Base-by-base conservation (phyloP, 495 filamentous ascomycete genomes). In the Xanthoparmelia taractica region DNA sequence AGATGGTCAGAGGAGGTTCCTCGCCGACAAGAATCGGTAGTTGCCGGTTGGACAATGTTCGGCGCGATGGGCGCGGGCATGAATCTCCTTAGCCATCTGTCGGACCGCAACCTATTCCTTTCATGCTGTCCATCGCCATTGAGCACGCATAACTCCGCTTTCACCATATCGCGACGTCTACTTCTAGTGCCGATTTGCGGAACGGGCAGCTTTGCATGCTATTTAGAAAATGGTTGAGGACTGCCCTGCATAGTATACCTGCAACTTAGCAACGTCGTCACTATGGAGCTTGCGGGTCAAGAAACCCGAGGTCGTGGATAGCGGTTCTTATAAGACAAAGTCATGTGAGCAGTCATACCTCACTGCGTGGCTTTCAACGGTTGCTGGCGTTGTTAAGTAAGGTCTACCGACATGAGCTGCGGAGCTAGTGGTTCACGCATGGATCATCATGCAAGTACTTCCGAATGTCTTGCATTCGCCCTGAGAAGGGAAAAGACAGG, bases 131-230 rank as follows among this genome's bases (percentile, higher is more conserved):
- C 29, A n/a, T 34, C 50, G 29, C 50, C 50, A 54, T 54, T 17
- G 15, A 54, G 50, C 15, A 20, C 17, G 29, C 27, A 54, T 12
- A 3, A 20, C 5, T 54, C 27, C 29, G 50, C 27, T 33, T 54
- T 33, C 17, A 33, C 6, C 27, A 33, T 33, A 29, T n/a, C 50
- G 29, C 29, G 17, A 20, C 50, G 17, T 13, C 50, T 33, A 8
- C 17, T 33, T 54, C 50, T 25, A 25, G 10, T 23, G 50, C 50
- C 15, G 5, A 33, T 2, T 50, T 33, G 50, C 50, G 50, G 50
- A 54, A 33, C 50, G 50, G 27, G 50, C 50, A 54, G 50, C 50
- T 33, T 54, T 33, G 50, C 50, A 33, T 54, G 33, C 50, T 54
- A 54, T 54, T 54, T 13, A 54, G 18, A 31, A 15, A 33, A 33